Conservation (phyloP, 345 rosid species). For the Tarenaya hassleriana region DNA sequence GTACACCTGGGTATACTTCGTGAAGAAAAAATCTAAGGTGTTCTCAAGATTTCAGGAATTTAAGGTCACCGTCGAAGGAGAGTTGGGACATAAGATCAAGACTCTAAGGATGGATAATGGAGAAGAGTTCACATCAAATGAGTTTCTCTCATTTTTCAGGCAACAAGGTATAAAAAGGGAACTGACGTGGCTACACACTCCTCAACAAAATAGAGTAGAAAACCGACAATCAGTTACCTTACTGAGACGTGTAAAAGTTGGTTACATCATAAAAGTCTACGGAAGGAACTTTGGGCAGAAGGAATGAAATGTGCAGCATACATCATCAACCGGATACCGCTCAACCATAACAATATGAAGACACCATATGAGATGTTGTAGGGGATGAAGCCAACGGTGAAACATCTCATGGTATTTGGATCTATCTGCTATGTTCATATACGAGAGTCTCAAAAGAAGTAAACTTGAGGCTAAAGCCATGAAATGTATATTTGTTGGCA, state of each 20-base stretch:
- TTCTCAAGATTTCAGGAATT: constrained; percentile 3
- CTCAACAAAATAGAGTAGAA: constrained; percentile 1
- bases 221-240: constrained; percentile 6
- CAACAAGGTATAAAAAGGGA: no score
- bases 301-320: constrained; percentile 15
- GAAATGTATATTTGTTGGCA: constrained; percentile 17
- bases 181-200: background rate
- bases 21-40: constrained; percentile 10
- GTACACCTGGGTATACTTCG: background rate
- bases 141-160: no score
- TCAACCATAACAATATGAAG: no score
- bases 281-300: background rate
- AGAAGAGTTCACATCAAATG: constrained; percentile 3
- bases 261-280: background rate
- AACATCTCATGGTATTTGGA: constrained; percentile 12
- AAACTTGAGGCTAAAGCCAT: constrained; percentile 9
- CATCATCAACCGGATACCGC: constrained; percentile 9
- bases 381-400: constrained; percentile 1
- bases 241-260: constrained; percentile 8
- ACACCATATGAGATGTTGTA: no score
- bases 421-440: constrained; percentile 3
- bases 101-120: constrained; percentile 9
- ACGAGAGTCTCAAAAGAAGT: background rate
- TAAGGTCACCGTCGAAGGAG: background rate
- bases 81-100: background rate